Base-by-base conservation (phyloP, 768 basidiomycete genomes). In the Mycena vulgaris region DNA sequence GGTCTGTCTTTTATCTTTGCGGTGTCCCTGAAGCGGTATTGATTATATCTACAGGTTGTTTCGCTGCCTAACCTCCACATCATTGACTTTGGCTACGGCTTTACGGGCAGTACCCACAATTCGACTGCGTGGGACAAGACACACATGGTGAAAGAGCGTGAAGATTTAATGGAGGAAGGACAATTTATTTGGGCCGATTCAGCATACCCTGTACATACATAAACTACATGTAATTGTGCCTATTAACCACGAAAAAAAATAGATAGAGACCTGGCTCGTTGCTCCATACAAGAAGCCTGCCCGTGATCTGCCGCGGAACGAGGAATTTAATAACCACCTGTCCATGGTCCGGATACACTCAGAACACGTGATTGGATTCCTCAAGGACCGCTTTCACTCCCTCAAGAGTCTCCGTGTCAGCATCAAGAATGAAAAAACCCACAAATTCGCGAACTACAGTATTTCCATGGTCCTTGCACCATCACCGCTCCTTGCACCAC, bases 21-120 rank as follows among this genome's bases (percentile, higher is more conserved):
- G n/a, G n/a, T n/a, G n/a, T n/a, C n/a, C n/a, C n/a, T n/a, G n/a
- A n/a, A n/a, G n/a, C n/a, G n/a, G 17, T 42, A 19, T 17, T 42
- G 42, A 42, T 42, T 8, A 42, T 42, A 5, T 19, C 42, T 21
- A 9, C 39, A 75, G 74, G 35, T 78, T 45, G 63, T 80, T n/a
- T 76, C 71, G 2, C 64, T 77, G 8, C 80, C 81, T 1, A 76
- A 83, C 56, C 72, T 80, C 28, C 70, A 64, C 8, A n/a, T n/a
- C n/a, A n/a, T n/a, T n/a, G n/a, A n/a, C n/a, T n/a, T n/a, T n/a
- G n/a, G n/a, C n/a, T n/a, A n/a, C n/a, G n/a, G n/a, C n/a, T n/a
- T n/a, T n/a, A n/a, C n/a, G n/a, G n/a, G n/a, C n/a, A n/a, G n/a
- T n/a, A n/a, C n/a, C n/a, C n/a, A n/a, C n/a, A n/a, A n/a, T n/a